These are phyloP conservation scores for Coemansia sp. DNA, from an alignment of 192 early-diverging fungal species.

Conservation along the genomic window DNA sequence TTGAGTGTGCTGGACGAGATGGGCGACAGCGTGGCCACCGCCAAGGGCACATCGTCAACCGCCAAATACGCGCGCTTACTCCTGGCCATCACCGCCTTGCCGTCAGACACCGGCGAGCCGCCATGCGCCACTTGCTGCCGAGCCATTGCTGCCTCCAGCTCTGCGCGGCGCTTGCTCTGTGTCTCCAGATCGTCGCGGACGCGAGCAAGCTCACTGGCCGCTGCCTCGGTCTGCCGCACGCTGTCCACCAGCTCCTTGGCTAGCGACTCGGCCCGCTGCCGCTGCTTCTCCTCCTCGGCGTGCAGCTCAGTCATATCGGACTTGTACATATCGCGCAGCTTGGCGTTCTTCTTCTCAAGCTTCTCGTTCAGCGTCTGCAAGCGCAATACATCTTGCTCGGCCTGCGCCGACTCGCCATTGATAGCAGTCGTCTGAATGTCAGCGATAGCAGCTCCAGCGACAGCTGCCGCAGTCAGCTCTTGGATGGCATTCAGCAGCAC, in stretches of 20 bases:
- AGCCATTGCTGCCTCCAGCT: conserved; percentile 11
- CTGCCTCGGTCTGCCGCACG: not conserved
- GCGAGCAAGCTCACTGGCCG: conserved; percentile 15
- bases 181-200: conserved; percentile 18
- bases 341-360: conserved; percentile 49
- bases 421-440: not conserved
- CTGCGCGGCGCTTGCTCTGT: conserved; percentile 16
- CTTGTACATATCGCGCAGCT: conserved; percentile 49
- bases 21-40: conserved; percentile 30
- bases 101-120: not conserved
- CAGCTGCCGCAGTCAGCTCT: conserved; percentile 2
- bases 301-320: conserved; percentile 39
- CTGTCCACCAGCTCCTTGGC: conserved; percentile 16
- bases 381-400: conserved; percentile 21
- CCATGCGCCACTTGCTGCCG: not conserved
- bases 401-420: not conserved
- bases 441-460: not conserved
- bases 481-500: conserved; percentile 5
- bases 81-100: conserved; percentile 17
- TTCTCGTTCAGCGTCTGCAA: conserved; percentile 26
- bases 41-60: conserved; percentile 1
- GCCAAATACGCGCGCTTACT: conserved; percentile 23
- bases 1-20: conserved; percentile 43
- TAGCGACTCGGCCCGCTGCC: conserved; percentile 34
- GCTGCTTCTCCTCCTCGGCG: conserved; percentile 48